Conservation (phyloP, 805 yeast species). For the Brettanomyces nanus region DNA sequence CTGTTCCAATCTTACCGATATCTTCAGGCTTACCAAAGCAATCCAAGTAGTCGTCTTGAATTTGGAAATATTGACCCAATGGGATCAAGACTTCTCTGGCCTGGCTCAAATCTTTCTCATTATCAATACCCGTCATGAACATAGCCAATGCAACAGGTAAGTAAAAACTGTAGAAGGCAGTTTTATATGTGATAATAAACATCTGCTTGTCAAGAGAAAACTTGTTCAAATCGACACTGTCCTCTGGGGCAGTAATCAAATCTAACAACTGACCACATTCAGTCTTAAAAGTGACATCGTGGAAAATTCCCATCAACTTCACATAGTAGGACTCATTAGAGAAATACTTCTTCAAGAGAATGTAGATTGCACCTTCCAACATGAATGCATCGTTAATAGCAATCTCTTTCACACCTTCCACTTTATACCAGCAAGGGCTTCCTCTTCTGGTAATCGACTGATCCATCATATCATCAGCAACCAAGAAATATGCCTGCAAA, state of each 20-base stretch:
- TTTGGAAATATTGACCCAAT: conserved; percentile 96
- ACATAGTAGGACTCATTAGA: conserved; percentile 73
- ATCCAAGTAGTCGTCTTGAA: conserved; percentile 95
- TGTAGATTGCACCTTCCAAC: conserved; percentile 91
- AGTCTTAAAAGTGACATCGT: conserved; percentile 95
- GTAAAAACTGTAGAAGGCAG: conserved; percentile 96
- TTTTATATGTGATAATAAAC: conserved; percentile 91
- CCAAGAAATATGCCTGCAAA: conserved; percentile 92
- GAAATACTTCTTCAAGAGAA: conserved; percentile 84
- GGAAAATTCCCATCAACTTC: conserved; percentile 88
- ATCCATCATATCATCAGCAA: conserved; percentile 99
- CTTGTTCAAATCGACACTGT: conserved; percentile 78
- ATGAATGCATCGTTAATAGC: conserved; percentile 97
- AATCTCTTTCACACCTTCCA: conserved; percentile 73
- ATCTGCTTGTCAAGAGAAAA: conserved; percentile 87
- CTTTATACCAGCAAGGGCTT: conserved; percentile 95
- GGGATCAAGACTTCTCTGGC: conserved; percentile 84
- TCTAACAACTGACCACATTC: conserved; percentile 96
- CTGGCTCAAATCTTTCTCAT: conserved; percentile 73
- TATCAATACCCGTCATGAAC: conserved; percentile 77
- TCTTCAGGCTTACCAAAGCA: conserved; percentile 96
- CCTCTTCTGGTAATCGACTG: conserved; percentile 94
- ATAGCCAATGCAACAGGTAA: conserved; percentile 96
- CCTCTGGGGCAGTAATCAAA: conserved; percentile 95
- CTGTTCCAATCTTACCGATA: conserved; percentile 98